Base-by-base conservation (phyloP, 1,139 yeast species). In the Neolecta irregularis region DNA sequence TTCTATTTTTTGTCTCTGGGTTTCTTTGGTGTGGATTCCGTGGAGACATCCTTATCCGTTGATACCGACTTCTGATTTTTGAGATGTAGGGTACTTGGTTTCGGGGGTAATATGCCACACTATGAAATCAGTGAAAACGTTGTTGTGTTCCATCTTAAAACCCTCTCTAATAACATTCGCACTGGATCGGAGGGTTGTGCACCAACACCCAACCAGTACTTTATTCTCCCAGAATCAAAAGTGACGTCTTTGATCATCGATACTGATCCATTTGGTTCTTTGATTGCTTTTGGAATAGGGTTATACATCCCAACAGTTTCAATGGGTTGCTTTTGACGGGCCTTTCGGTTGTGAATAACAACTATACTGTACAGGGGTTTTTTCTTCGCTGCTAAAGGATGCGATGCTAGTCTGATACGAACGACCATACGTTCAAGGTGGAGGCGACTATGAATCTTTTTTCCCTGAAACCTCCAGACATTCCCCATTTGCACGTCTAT, bases 181-280 rank as follows among this genome's bases (percentile, higher is more conserved):
- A 85, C 93, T 4, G 91, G 64, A 30, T 78, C 85, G 23, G 91
- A 74, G 3, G 94, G 93, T 53, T 79, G 93, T 1, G 96, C 98
- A n/a, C 99, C 99, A 11, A 81, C 93, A 51, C 95, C 94, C 31
- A 88, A 61, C 99, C 99, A 88, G 58, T 88, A 91, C 56, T 81
- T 81, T n/a, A 94, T 72, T 47, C 95, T 71, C 45, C 74, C 73
- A 52, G 88, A 81, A 54, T 88, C 96, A 32, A 88, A 62, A 46
- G 72, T 69, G 26, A 88, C 69, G 47, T 83, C 83, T 54, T 88
- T 88, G 37, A 68, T 65, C 16, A 91, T 81, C 44, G 67, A 62
- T 30, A 61, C 57, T n/a, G 73, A 72, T 4, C 58, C 58, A 4
- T 45, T 52, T 16, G 60, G 63, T n/a, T n/a, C n/a, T 44, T 60